Evolutionary conservation across 768 basidiomycete genomes (phyloP), one percentile per base, ranked within the genome.

Genomic region (Serendipita vermifera): DNA sequence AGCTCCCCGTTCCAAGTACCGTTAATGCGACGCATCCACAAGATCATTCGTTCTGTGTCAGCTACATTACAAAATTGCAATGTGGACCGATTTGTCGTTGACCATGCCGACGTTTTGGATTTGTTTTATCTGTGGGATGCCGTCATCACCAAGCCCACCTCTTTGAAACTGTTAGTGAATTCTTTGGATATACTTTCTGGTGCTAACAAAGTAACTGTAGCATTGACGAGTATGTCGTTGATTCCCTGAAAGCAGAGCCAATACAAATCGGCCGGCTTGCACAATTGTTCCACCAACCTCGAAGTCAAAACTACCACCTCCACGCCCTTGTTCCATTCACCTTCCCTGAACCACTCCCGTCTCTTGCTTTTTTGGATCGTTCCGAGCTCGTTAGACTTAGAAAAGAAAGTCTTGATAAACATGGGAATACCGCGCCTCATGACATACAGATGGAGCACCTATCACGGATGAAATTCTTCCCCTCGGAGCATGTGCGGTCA

Each of bases 341-440:
- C 13, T 89, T 91, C 67, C 78, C 83, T 0, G 86, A 90, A 57
- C 77, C 83, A 0, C 67, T 89, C 1, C 86, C 87, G 1, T 72
- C 77, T 0, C 65, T 86, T 17, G 74, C 77, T 1, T 75, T 89
- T 56, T 70, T 90, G 55, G 85, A 90, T 62, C 75, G 87, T 13
- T 68, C 74, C 0, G 75, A 78, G 48, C 68, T 88, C 3, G 69
- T 81, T 51, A 77, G 85, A 26, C 79, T 81, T 15, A 80, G 85
- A 35, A 72, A 84, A 11, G 85, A 87, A 62, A 85, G 83, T 58
- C 80, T 70, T 22, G 67, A 72, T 5, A 69, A 43, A 43, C 41
- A 43, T 1, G 41, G 41, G 13, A 43, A 43, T 2, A 13, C 41
- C 11, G 20, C 41, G 15, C 15, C 41, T 13, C 41, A 43, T 24